Conservation (phyloP, 2,329 filamentous ascomycete genomes). For the Lomentospora prolificans region DNA sequence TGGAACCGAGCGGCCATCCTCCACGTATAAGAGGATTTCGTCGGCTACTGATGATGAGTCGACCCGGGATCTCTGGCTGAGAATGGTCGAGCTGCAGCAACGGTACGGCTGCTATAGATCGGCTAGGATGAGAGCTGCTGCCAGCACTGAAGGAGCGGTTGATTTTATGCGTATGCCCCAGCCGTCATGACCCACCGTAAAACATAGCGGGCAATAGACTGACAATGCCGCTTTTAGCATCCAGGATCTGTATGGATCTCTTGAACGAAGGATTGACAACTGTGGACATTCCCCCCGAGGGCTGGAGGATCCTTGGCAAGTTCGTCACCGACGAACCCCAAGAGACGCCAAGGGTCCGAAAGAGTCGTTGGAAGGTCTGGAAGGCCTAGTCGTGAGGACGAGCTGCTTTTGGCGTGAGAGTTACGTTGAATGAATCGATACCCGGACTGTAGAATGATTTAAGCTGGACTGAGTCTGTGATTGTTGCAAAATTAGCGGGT, state of each 20-base stretch:
- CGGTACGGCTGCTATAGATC: constrained; percentile 39
- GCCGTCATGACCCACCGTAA: neutral
- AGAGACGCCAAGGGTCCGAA: neutral
- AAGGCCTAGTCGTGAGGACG: too few species aligned
- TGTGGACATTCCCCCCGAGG: constrained; percentile 1
- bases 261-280: constrained; percentile 2
- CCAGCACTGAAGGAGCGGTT: constrained; percentile 27
- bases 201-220: neutral
- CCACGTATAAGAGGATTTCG: constrained; percentile 3
- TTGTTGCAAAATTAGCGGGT: neutral
- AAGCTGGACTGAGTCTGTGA: neutral
- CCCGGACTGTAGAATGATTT: neutral
- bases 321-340: constrained; percentile 3
- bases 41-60: neutral
- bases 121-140: constrained; percentile 36
- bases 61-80: constrained; percentile 30
- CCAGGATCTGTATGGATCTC: constrained; percentile 4
- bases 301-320: constrained; percentile 6
- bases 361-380: neutral
- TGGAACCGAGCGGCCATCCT: neutral
- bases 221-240: neutral
- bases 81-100: constrained; percentile 38
- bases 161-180: constrained; percentile 33
- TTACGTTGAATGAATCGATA: neutral
- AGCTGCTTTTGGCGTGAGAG: too few species aligned